These are phyloP conservation scores for Aegilops speltoides DNA, from an alignment of 176 grass and related monocot species.

Conservation along the genomic window DNA sequence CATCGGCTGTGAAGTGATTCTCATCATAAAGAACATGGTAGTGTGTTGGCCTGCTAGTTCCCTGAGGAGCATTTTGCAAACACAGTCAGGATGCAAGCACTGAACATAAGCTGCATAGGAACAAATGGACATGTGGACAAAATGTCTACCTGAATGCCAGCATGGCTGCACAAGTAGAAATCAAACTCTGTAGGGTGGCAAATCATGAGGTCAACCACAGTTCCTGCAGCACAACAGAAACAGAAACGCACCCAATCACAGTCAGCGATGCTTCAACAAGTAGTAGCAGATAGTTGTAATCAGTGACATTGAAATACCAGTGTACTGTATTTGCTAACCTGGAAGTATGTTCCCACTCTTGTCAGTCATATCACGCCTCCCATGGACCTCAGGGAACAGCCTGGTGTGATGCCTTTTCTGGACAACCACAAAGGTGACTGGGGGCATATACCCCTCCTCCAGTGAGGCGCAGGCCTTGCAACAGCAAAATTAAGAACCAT, in stretches of 20 bases:
- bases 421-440: conserved; percentile 79
- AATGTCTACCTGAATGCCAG: conserved; percentile 71
- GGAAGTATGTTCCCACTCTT: conserved; percentile 85
- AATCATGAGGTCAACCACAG: conserved; percentile 74
- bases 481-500: background rate
- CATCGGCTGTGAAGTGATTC: conserved; percentile 69
- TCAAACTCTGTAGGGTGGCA: conserved; percentile 91
- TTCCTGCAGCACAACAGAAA: conserved; percentile 43
- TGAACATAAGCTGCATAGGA: background rate
- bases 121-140: background rate
- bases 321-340: conserved; percentile 38
- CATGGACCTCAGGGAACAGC: conserved; percentile 69
- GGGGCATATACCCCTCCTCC: conserved; percentile 59
- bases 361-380: conserved; percentile 50
- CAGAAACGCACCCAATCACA: background rate
- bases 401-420: conserved; percentile 89
- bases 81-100: background rate
- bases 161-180: conserved; percentile 94
- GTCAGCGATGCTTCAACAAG: background rate
- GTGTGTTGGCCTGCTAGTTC: conserved; percentile 79
- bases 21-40: conserved; percentile 82
- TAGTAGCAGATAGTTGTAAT: background rate
- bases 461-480: conserved; percentile 75
- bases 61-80: conserved; percentile 39
- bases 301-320: background rate